phyloP scores from a whole-genome alignment of 305 asterid genomes.

The Nicotiana rustica region DNA sequence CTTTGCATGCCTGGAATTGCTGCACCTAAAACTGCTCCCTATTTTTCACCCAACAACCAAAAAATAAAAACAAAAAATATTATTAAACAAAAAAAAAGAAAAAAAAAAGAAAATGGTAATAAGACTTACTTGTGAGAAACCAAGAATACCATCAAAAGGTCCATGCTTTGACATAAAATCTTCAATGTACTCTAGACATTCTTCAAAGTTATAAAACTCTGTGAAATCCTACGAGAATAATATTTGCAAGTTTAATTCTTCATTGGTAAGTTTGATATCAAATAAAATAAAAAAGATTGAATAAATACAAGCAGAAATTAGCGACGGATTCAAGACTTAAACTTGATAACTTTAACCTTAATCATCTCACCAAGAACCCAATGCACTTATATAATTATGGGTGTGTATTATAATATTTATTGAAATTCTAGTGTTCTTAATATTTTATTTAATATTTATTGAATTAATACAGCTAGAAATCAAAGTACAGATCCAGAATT shows the following conservation, averaged over 20 bases:
- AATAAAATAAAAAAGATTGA: no score
- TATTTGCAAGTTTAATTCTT: not conserved
- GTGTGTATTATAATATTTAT: no score
- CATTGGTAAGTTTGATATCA: no score
- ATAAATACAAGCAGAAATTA: no score
- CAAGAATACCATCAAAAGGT: conserved; percentile 55
- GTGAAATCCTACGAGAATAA: conserved; percentile 38
- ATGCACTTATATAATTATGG: no score
- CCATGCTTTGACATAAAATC: conserved; percentile 45
- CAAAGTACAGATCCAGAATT: no score
- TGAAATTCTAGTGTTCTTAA: no score
- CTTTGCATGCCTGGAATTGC: conserved; percentile 52
- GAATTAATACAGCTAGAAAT: no score
- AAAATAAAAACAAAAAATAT: not conserved
- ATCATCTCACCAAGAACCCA: no score
- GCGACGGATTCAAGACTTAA: no score
- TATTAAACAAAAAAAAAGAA: not conserved
- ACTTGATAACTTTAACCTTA: no score
- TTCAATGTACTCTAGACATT: conserved; percentile 45
- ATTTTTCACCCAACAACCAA: not conserved
- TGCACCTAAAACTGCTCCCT: conserved; percentile 52
- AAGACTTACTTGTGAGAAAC: conserved; percentile 49
- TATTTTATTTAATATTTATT: no score
- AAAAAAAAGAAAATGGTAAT: not conserved
- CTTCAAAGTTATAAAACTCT: conserved; percentile 44